Base-by-base conservation (phyloP, 139 green algal species). In the Chlorella vulgaris region DNA sequence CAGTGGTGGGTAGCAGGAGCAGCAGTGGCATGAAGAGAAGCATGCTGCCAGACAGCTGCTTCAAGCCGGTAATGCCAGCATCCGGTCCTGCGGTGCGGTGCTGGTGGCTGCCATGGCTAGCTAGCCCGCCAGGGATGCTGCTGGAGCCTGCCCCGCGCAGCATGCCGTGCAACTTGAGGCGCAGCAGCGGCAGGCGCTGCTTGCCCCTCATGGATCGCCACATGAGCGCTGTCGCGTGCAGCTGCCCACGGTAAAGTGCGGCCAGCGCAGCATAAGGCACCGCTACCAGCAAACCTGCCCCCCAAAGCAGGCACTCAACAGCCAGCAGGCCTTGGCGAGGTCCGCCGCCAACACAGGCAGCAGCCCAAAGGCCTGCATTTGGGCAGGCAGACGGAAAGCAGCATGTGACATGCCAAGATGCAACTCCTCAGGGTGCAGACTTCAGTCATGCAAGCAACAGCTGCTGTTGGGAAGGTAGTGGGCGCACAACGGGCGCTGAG, bases 1-100 rank as follows among this genome's bases (percentile, higher is more conserved):
- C 69, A 3, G 60, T 78, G n/a, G 80, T 84, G 69, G 80, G 80
- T 40, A 84, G 80, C 36, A 84, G 69, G 29, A 84, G 80, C 33
- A 80, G 55, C 31, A 80, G 55, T 26, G 80, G 69, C 40, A 74
- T 60, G 58, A 84, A 76, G 15, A 84, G 80, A 28, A 84, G 69
- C 40, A 80, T 69, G 31, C n/a, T 38, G 31, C 68, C 69, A 39
- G 38, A 55, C 13, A 84, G 50, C 51, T 80, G 40, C 47, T 63
- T 67, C 80, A 84, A 33, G n/a, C 51, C 66, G 66, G 36, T 51
- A 33, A 40, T 40, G n/a, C 40, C 40, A 2, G 39, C 40, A 13
- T 10, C n/a, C 39, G 36, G 36, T 22, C 28, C 28, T 8, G 4
- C 67, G 28, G n/a, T n/a, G n/a, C n/a, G n/a, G n/a, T n/a, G n/a